Conservation (phyloP, 2,329 filamentous ascomycete species). For the Clonostachys byssicola region DNA sequence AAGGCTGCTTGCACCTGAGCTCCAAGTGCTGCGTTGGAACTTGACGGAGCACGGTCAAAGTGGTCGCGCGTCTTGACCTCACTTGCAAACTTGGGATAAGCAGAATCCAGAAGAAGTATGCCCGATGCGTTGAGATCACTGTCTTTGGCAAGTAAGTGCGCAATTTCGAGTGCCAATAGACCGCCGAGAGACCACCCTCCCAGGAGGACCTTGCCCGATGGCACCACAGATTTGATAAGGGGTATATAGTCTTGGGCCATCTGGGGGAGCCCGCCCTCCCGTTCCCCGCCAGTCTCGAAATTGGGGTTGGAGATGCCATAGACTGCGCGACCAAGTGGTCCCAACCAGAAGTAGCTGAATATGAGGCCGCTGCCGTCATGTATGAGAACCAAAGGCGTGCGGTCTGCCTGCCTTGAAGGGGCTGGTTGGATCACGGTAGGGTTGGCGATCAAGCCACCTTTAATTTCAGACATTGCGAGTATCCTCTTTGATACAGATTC, state of each 20-base stretch:
- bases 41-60: conserved; percentile 10
- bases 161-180: conserved; percentile 44
- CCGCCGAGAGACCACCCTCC: conserved; percentile 56
- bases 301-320: conserved; percentile 52
- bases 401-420: too few species aligned
- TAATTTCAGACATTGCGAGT: too few species aligned
- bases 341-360: conserved; percentile 52
- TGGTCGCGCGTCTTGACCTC: background rate
- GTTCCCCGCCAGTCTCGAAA: conserved; percentile 40
- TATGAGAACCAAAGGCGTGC: conserved; percentile 32
- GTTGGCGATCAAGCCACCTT: too few species aligned
- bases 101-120: conserved; percentile 48
- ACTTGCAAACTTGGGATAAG: conserved; percentile 24
- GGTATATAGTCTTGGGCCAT: conserved; percentile 48
- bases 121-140: conserved; percentile 34
- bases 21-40: conserved; percentile 26
- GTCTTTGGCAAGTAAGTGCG: conserved; percentile 33
- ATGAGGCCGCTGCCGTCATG: conserved; percentile 60
- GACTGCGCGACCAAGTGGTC: conserved; percentile 39
- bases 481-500: too few species aligned
- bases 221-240: conserved; percentile 34
- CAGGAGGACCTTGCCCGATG: conserved; percentile 34
- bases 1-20: conserved; percentile 28
- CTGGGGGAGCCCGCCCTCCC: conserved; percentile 46
- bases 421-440: too few species aligned